Evolutionary conservation across 192 early-diverging fungal genomes (phyloP).

Genomic region (Coemansia sp.): DNA sequence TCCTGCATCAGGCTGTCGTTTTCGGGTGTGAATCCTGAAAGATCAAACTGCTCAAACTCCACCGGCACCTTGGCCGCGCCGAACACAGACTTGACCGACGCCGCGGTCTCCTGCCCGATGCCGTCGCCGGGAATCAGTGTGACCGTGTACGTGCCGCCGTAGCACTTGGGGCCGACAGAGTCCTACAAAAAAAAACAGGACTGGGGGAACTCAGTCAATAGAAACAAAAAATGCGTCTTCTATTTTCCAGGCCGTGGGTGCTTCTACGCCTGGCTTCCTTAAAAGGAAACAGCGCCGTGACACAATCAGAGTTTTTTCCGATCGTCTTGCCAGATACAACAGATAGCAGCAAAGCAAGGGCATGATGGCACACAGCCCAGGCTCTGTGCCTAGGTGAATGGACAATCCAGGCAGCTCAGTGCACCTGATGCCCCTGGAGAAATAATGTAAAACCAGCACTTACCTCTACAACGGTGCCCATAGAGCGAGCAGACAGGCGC

Average conservation of each 20-base stretch:
- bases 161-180: conserved; percentile 59
- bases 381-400: too few relatives aligned
- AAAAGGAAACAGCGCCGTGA: not conserved
- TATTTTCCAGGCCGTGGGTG: not conserved
- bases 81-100: conserved; percentile 92
- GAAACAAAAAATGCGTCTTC: not conserved
- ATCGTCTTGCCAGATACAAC: not conserved
- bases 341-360: not conserved
- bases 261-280: not conserved
- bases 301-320: not conserved
- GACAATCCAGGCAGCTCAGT: too few relatives aligned
- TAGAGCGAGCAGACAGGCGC: conserved; percentile 47
- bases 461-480: conserved; percentile 54
- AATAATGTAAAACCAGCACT: not conserved
- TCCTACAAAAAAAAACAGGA: conserved; percentile 23
- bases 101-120: conserved; percentile 91
- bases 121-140: conserved; percentile 99
- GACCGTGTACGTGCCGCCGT: conserved; percentile 94
- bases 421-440: too few relatives aligned
- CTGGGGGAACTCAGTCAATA: not conserved
- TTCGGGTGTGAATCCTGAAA: conserved; percentile 86
- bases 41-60: conserved; percentile 97
- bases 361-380: too few relatives aligned
- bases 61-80: conserved; percentile 90
- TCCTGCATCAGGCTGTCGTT: conserved; percentile 85